Conservation (phyloP, 495 filamentous ascomycete genomes). For the Xylaria palmicola region DNA sequence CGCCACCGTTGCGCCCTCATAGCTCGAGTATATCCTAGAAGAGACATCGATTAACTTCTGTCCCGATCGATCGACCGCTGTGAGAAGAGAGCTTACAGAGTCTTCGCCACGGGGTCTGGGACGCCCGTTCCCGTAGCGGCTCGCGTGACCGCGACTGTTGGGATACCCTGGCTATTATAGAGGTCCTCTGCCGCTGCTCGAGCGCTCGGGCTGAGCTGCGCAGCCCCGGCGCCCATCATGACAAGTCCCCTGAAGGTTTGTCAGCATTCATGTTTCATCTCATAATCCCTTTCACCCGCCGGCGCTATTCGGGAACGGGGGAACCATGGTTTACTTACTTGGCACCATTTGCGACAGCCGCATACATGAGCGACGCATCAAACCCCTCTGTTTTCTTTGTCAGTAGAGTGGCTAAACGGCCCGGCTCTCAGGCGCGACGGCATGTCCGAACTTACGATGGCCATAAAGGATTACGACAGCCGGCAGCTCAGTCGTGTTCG, state of each 20-base stretch:
- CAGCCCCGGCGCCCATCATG: conserved; percentile 24
- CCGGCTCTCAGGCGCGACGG: background rate
- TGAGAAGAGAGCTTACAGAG: background rate
- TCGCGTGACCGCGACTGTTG: conserved; percentile 25
- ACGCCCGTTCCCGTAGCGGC: background rate
- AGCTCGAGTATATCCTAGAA: conserved; percentile 25
- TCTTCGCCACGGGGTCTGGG: background rate
- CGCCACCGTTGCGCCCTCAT: conserved; percentile 31
- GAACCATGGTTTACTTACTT: too few species aligned
- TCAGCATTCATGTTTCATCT: background rate
- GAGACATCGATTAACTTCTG: background rate
- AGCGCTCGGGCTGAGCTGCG: conserved; percentile 18
- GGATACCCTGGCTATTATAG: conserved; percentile 19
- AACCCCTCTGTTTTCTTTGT: conserved; percentile 19
- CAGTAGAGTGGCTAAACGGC: background rate
- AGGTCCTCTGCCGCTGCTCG: conserved; percentile 16
- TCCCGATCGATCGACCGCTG: background rate
- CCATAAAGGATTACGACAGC: conserved; percentile 40
- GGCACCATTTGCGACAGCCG: conserved; percentile 27
- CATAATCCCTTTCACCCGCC: background rate
- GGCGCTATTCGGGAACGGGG: too few species aligned
- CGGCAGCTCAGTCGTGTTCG: conserved; percentile 33
- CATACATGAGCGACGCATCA: conserved; percentile 26
- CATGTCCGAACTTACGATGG: conserved; percentile 27
- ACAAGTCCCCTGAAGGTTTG: conserved; percentile 18